Conservation (phyloP, 2,329 filamentous ascomycete species). For the Alternaria burnsii region DNA sequence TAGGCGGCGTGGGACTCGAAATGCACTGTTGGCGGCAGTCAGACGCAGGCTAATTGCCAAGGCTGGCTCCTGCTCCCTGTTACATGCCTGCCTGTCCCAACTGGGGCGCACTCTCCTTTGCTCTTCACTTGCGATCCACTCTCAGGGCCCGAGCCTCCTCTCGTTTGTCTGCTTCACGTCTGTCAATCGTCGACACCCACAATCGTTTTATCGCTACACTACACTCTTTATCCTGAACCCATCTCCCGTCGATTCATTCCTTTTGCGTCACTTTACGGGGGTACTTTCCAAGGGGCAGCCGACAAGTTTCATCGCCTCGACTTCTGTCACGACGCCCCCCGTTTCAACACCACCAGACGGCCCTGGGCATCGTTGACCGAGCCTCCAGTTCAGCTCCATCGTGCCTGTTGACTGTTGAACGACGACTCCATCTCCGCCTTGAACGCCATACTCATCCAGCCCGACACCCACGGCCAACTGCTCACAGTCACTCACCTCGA, state of each 20-base stretch:
- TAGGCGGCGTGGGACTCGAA: neutral
- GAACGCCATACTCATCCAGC: slow-evolving; percentile 12
- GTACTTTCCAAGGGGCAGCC: slow-evolving; percentile 45
- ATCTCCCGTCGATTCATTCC: slow-evolving; percentile 32
- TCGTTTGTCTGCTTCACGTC: slow-evolving; percentile 25
- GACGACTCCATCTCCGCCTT: slow-evolving; percentile 4
- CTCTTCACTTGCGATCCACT: slow-evolving; percentile 20
- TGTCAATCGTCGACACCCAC: slow-evolving; percentile 37
- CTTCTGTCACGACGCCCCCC: slow-evolving; percentile 44
- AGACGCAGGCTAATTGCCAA: slow-evolving; percentile 18
- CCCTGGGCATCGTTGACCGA: slow-evolving; percentile 20
- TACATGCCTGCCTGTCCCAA: slow-evolving; percentile 17
- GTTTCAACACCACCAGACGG: slow-evolving; percentile 39
- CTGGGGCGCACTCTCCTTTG: slow-evolving; percentile 20
- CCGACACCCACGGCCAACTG: neutral
- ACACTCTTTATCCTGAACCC: slow-evolving; percentile 17
- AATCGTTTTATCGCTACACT: slow-evolving; percentile 32
- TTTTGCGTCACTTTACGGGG: slow-evolving; percentile 42
- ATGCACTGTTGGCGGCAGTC: neutral
- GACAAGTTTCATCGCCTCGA: slow-evolving; percentile 24
- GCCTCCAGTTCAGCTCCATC: slow-evolving; percentile 15
- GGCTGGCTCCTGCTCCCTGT: slow-evolving; percentile 15
- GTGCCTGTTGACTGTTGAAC: neutral
- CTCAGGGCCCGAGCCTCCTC: slow-evolving; percentile 29
- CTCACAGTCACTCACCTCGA: neutral